Evolutionary conservation across 345 rosid genomes (phyloP), one percentile per base, ranked within the genome.

Genomic region (Excoecaria cochinchinensis): DNA sequence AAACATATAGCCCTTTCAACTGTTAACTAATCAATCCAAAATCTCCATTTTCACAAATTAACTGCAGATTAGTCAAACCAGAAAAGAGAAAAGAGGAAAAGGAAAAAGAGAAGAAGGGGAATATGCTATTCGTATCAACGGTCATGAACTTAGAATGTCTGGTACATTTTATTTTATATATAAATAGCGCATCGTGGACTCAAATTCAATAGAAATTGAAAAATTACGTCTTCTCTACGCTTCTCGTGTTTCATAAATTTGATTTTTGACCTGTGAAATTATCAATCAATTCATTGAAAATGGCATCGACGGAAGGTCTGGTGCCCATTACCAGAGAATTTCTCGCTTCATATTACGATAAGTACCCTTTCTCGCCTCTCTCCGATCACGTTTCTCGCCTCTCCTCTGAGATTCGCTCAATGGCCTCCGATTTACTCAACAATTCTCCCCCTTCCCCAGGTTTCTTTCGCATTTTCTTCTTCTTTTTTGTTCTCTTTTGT

Each of bases 271-370:
- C 60, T 24, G 10, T 56, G 24, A 56, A 59, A 59, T 0, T 22
- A 22, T 22, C 25, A 11, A 39, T 1, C 0, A 53, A 64, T 5
- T 16, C 24, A 16, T 2, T n/a, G 56, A 31, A 39, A 46, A 89
- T 92, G 95, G 92, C 95, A 77, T 89, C 97, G 51, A 95, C 89
- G 44, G 92, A 89, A 70, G 97, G 97, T 67, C 86, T 95, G 71
- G 92, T 92, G 80, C 97, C 99, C 12, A 91, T 95, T 16, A 91
- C 97, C 59, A 81, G 97, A 80, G 81, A 36, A 55, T 95, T 89
- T 79, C 88, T 95, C 62, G 87, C 97, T 56, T 82, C 94, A 38
- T 95, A 90, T 67, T 92, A 95, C 88, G 90, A 95, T 36, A 88
- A 85, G 58, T 89, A 90, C 83, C 89, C 94, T 15, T 89, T 88